Conservation (phyloP, 1,139 yeast genomes). For the Nematodospora anomalae region DNA sequence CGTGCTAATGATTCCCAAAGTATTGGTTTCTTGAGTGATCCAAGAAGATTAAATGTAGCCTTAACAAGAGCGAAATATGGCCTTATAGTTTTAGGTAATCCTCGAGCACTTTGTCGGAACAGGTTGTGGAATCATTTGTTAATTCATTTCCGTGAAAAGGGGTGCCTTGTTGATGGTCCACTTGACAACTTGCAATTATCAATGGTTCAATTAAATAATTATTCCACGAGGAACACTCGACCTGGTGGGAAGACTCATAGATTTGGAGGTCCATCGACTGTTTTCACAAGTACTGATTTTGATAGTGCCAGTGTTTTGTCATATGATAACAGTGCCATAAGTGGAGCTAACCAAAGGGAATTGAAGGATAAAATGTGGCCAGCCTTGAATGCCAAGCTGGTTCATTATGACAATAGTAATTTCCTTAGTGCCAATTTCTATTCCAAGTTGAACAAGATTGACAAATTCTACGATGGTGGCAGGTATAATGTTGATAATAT, state of each 20-base stretch:
- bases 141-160: constrained; percentile 77
- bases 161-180: constrained; percentile 91
- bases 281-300: constrained; percentile 22
- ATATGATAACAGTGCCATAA: constrained; percentile 30
- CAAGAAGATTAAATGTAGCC: constrained; percentile 90
- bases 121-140: constrained; percentile 78
- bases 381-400: constrained; percentile 18
- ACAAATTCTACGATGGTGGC: constrained; percentile 20
- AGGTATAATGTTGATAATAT: constrained; percentile 28
- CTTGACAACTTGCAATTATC: constrained; percentile 76
- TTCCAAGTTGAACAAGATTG: constrained; percentile 34
- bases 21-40: constrained; percentile 87
- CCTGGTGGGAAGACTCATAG: constrained; percentile 4
- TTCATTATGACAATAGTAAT: constrained; percentile 18
- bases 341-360: background rate
- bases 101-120: constrained; percentile 71
- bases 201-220: constrained; percentile 53
- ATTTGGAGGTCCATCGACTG: constrained; percentile 14
- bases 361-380: constrained; percentile 35
- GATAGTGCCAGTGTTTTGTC: constrained; percentile 54
- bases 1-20: constrained; percentile 82
- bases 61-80: constrained; percentile 90
- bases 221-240: constrained; percentile 4
- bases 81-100: constrained; percentile 79
- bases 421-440: constrained; percentile 44